Base-by-base conservation (phyloP, 2,329 filamentous ascomycete species). In the Penicillium sp. region DNA sequence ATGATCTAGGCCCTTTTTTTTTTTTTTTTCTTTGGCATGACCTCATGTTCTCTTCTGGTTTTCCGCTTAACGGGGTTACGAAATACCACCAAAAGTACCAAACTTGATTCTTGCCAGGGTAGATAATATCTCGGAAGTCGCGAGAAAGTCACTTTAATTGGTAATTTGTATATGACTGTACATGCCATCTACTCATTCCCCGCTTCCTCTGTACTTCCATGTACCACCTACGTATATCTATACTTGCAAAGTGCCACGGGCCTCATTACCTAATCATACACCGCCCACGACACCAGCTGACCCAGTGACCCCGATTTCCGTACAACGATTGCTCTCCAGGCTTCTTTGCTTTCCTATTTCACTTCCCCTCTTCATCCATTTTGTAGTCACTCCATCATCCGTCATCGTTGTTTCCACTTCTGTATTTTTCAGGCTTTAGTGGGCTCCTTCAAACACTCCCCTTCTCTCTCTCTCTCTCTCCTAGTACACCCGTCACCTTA, bases 1-100 rank as follows among this genome's bases (percentile, higher is more conserved):
- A 60, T 64, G 63, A 62, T 66, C 64, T 64, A 63, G 59, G 61
- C 61, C 51, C 39, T 10, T 9, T 43, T 43, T 14, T 6, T 14
- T 31, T 31, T 29, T 29, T 29, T 46, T 31, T 37, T 62, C 6
- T 46, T 27, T 33, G 59, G 58, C 62, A 63, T 66, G 59, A 63
- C 59, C 53, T 63, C 58, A 57, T 58, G 26, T 44, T 44, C 39
- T 52, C 39, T 55, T 50, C 47, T 53, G 50, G 16, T 27, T 60
- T 61, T 59, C 54, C 48, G 53, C 52, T 59, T 48, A 48, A 62
- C 53, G 50, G 54, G 43, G 48, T 49, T 56, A 62, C 45, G 57
- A 60, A 58, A 56, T 58, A 56, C 50, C 44, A 59, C 39, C n/a
- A 24, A 51, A 51, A 43, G 14, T 39, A 37, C 48, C 48, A 31